Conservation (phyloP, 441 rosid genomes). For the Pelargonium fulgidum region DNA sequence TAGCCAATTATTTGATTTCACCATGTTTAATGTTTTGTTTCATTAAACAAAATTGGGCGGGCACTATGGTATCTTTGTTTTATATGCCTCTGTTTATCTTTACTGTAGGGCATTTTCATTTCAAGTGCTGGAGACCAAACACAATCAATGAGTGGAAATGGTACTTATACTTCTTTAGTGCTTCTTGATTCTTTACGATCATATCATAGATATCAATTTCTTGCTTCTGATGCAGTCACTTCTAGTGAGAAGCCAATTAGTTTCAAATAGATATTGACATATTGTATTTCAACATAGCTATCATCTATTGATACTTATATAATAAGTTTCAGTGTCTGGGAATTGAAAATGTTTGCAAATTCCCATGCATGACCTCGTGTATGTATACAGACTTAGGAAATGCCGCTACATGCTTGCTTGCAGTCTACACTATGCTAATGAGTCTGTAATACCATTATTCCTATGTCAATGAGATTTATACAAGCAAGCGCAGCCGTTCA, state of each 20-base stretch:
- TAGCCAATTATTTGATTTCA: conserved; percentile 6
- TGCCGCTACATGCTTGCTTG: neutral
- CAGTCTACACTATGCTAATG: neutral
- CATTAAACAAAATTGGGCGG: neutral
- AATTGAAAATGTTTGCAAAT: neutral
- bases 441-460: neutral
- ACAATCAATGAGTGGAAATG: conserved; percentile 78
- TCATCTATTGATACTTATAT: neutral
- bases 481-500: neutral
- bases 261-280: too few relatives aligned
- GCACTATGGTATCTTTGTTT: conserved; percentile 9
- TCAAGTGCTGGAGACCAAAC: conserved; percentile 82
- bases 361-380: neutral
- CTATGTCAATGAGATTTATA: neutral
- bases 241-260: neutral
- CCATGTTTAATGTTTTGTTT: conserved; percentile 6
- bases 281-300: neutral
- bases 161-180: conserved; percentile 26
- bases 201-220: neutral
- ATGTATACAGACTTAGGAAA: neutral
- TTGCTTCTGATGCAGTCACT: neutral
- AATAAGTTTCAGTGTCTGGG: neutral
- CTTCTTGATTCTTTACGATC: neutral
- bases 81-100: conserved; percentile 9
- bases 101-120: conserved; percentile 64